Conservation (phyloP, 106 monocot genomes). For the Dioscorea dumetorum region DNA sequence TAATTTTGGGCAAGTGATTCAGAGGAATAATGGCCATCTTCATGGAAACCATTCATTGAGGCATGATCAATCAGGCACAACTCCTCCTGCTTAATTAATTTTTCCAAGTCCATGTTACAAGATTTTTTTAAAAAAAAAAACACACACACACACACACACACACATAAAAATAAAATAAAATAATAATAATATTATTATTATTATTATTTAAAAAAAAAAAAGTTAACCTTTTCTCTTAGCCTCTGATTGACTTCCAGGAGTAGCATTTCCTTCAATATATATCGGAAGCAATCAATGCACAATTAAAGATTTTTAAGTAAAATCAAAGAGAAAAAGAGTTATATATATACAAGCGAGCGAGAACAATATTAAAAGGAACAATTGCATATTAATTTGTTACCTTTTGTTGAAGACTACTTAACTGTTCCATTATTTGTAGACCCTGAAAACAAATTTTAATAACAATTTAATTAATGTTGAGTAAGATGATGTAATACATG, state of each 20-base stretch:
- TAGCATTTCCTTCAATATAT: constrained; percentile 26
- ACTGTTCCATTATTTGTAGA: constrained; percentile 44
- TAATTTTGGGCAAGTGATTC: constrained; percentile 44
- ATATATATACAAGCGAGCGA: neutral
- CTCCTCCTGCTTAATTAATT: constrained; percentile 27
- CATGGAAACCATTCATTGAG: constrained; percentile 24
- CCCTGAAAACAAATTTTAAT: constrained; percentile 12
- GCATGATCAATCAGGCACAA: constrained; percentile 16
- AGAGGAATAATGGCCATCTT: constrained; percentile 50
- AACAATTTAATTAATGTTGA: no score
- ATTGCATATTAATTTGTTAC: constrained; percentile 3
- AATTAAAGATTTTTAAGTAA: neutral
- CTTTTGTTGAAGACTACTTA: constrained; percentile 43
- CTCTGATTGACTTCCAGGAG: constrained; percentile 53
- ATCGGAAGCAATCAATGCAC: neutral
- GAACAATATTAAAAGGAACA: neutral
- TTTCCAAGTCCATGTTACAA: neutral
- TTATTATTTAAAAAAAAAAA: no score
- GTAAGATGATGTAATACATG: no score
- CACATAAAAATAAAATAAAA: neutral
- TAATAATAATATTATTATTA: neutral
- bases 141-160: neutral
- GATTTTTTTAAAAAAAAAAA: neutral
- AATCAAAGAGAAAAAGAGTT: neutral
- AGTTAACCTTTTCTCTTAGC: constrained; percentile 44